phyloP scores from a whole-genome alignment of 2,329 filamentous ascomycete species.

The Microdochium bolleyi region DNA sequence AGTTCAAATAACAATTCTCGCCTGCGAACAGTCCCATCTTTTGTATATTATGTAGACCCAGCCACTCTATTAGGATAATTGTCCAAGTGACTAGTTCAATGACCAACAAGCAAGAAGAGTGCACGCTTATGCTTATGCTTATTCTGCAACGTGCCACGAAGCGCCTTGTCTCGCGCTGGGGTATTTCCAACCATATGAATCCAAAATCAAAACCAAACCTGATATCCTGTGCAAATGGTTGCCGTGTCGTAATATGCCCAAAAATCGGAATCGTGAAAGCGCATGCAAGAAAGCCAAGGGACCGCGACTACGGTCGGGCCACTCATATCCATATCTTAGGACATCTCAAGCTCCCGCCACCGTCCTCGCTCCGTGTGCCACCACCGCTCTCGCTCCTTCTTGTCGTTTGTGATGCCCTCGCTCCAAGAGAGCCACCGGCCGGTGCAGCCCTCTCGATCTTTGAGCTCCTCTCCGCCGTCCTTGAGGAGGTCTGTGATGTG shows the following conservation, averaged over 20 bases:
- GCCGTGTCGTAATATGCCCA: background rate
- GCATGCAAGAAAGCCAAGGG: no score
- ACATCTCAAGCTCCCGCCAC: constrained; percentile 19
- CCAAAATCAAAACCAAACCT: background rate
- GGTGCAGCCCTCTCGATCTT: constrained; percentile 29
- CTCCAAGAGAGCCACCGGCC: constrained; percentile 37
- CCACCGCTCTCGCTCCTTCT: constrained; percentile 40
- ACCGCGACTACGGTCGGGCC: no score
- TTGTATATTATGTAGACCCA: no score
- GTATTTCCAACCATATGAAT: background rate
- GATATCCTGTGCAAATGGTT: background rate
- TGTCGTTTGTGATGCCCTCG: constrained; percentile 25
- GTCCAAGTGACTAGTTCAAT: no score
- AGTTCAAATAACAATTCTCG: no score
- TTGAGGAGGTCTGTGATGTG: constrained; percentile 41
- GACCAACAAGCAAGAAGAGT: background rate
- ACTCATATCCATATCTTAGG: background rate
- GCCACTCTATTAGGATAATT: no score
- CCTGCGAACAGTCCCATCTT: no score
- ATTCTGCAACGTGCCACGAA: background rate
- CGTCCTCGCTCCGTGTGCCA: constrained; percentile 41
- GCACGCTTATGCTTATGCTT: background rate
- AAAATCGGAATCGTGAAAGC: background rate
- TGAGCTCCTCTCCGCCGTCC: constrained; percentile 36
- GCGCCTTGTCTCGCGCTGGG: background rate